A percentile compares a stretch with the other conserved stretches of the same genome.
These are phyloP conservation scores for Pichia sp. DNA, from an alignment of 1,139 yeast species.

Conservation along the genomic window DNA sequence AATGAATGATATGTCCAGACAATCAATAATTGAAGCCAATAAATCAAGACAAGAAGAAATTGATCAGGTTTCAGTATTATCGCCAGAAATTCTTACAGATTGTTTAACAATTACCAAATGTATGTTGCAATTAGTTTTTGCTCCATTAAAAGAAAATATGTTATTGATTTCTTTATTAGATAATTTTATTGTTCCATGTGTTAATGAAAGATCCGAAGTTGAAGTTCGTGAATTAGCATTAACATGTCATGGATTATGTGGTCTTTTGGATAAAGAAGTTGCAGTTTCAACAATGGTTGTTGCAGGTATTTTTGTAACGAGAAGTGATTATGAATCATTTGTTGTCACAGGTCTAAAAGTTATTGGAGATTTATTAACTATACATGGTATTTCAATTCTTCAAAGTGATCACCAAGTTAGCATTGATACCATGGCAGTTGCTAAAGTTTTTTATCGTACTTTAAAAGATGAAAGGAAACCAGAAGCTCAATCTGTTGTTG, in stretches of 20 bases:
- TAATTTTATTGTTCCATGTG: conserved; percentile 78
- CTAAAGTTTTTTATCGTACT: conserved; percentile 63
- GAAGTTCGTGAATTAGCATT: conserved; percentile 64
- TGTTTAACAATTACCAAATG: conserved; percentile 68
- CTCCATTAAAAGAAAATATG: conserved; percentile 59
- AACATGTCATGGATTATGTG: conserved; percentile 72
- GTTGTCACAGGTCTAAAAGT: conserved; percentile 60
- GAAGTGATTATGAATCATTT: conserved; percentile 49
- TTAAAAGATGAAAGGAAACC: conserved; percentile 54
- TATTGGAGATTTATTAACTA: conserved; percentile 71
- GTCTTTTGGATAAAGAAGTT: conserved; percentile 59
- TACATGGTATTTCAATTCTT: conserved; percentile 65
- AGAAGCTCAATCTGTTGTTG: conserved; percentile 71
- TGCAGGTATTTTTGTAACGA: conserved; percentile 58
- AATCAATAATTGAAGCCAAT: conserved; percentile 26
- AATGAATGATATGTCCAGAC: conserved; percentile 27
- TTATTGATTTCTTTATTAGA: conserved; percentile 69
- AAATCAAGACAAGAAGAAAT: conserved; percentile 26
- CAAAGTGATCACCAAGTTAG: conserved; percentile 49
- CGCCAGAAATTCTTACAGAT: conserved; percentile 49
- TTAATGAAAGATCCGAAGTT: conserved; percentile 49
- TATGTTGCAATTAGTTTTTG: conserved; percentile 62
- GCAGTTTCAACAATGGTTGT: conserved; percentile 55
- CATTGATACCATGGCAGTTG: conserved; percentile 50
- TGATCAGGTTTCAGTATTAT: conserved; percentile 35